These are phyloP conservation scores for Pyrenochaeta sp. DNA, from an alignment of 2,329 filamentous ascomycete genomes.

Conservation along the genomic window DNA sequence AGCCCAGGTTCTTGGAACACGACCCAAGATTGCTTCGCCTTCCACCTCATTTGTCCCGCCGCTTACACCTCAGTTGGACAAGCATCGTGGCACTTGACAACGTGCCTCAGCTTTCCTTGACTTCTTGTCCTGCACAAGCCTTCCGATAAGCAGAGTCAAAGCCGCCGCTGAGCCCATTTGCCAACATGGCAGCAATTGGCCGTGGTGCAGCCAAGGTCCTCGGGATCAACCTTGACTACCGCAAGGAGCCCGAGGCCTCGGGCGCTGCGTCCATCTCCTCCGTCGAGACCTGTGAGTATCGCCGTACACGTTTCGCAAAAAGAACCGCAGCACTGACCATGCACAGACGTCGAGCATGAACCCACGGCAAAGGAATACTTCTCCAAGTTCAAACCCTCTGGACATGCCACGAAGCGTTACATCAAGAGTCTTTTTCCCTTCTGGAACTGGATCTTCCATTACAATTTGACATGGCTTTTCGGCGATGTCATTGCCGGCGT, in stretches of 20 bases:
- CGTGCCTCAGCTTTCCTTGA: neutral
- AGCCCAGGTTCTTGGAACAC: slow-evolving; percentile 2
- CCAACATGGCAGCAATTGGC: slow-evolving; percentile 65
- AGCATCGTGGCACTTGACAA: neutral
- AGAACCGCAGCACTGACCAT: slow-evolving; percentile 49
- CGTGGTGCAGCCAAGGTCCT: slow-evolving; percentile 79
- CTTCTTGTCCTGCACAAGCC: slow-evolving; percentile 2
- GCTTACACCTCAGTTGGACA: neutral
- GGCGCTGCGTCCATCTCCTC: slow-evolving; percentile 83
- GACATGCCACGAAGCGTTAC: slow-evolving; percentile 66
- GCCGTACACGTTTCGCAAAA: neutral
- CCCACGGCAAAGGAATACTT: slow-evolving; percentile 80
- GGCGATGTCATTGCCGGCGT: slow-evolving; percentile 89
- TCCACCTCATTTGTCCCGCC: neutral
- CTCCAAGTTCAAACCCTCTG: slow-evolving; percentile 67
- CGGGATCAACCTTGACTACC: slow-evolving; percentile 80
- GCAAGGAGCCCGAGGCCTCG: slow-evolving; percentile 73
- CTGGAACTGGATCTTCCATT: slow-evolving; percentile 83
- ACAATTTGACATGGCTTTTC: slow-evolving; percentile 87
- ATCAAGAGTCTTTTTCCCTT: slow-evolving; percentile 83
- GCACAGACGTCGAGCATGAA: slow-evolving; percentile 82
- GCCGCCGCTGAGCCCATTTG: neutral
- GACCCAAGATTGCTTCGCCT: neutral
- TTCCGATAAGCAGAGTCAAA: neutral
- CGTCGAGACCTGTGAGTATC: slow-evolving; percentile 48